Percentiles rank a stretch among this genome's conserved stretches.
Evolutionary conservation across 2,329 filamentous ascomycete genomes (phyloP).

Genomic region (Claviceps humidiphila): DNA sequence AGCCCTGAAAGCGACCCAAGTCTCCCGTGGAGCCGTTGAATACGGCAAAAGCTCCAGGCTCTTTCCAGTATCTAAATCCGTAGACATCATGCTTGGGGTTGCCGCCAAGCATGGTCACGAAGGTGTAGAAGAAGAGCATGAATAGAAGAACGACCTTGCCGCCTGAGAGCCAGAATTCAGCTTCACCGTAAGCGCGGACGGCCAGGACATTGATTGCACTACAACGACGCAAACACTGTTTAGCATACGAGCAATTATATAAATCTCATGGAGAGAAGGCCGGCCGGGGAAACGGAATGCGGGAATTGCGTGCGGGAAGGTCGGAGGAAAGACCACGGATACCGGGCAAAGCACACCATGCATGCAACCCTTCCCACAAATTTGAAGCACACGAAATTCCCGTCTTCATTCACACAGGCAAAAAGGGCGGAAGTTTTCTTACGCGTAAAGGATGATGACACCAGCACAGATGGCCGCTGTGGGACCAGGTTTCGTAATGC

Average conservation of each 20-base stretch:
- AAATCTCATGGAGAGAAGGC: not conserved
- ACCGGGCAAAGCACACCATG: not conserved
- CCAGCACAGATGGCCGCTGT: constrained; percentile 48
- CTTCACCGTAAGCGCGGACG: constrained; percentile 54
- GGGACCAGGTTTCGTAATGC: constrained; percentile 49
- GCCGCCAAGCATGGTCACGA: constrained; percentile 66
- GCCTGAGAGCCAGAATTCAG: constrained; percentile 54
- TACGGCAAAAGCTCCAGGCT: constrained; percentile 30
- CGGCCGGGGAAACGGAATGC: not conserved
- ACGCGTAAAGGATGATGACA: constrained; percentile 44
- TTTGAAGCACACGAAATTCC: not conserved
- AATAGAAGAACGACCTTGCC: constrained; percentile 56
- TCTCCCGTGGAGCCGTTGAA: constrained; percentile 40
- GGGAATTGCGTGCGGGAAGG: not conserved
- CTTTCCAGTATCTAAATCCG: constrained; percentile 56
- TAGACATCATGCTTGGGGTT: constrained; percentile 57
- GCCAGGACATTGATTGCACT: constrained; percentile 50
- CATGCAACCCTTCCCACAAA: not conserved
- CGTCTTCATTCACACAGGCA: not conserved
- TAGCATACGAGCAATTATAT: constrained; percentile 14
- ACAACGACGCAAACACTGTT: constrained; percentile 11
- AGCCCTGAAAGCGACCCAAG: constrained; percentile 57
- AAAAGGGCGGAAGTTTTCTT: constrained; percentile 16
- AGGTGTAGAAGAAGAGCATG: constrained; percentile 60
- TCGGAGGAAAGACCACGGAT: not conserved